phyloP scores from a whole-genome alignment of 495 filamentous ascomycete genomes.

The Annulohypoxylon moriforme region DNA sequence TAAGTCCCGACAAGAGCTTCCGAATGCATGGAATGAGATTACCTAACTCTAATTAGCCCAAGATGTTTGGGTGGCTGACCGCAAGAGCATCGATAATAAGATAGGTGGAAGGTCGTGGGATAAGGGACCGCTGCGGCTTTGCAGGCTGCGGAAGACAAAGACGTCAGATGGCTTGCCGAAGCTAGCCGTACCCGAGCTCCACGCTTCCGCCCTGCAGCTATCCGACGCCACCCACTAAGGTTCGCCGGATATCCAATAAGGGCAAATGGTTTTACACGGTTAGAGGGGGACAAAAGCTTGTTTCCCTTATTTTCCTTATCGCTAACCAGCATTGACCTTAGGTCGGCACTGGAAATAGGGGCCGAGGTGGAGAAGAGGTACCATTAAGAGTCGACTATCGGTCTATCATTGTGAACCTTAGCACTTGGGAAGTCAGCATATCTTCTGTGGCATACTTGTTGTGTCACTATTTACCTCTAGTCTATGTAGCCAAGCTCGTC shows the following conservation, averaged over 20 bases:
- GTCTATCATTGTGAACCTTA: slow-evolving; percentile 12
- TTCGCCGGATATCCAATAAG: slow-evolving; percentile 26
- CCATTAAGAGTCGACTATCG: neutral
- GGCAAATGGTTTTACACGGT: slow-evolving; percentile 29
- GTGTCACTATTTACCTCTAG: slow-evolving; percentile 2
- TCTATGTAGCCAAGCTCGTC: slow-evolving; percentile 5
- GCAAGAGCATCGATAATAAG: neutral
- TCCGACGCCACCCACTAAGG: slow-evolving; percentile 28
- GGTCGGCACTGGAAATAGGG: slow-evolving; percentile 35
- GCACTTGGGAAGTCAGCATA: neutral
- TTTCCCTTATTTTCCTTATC: slow-evolving; percentile 10
- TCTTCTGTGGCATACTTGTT: neutral
- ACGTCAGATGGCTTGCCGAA: slow-evolving; percentile 43
- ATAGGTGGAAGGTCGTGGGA: slow-evolving; percentile 8
- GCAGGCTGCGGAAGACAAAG: slow-evolving; percentile 27
- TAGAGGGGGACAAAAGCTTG: slow-evolving; percentile 28
- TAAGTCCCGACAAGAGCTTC: neutral
- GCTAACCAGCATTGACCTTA: slow-evolving; percentile 4
- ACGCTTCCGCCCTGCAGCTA: slow-evolving; percentile 15
- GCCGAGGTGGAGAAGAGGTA: slow-evolving; percentile 30
- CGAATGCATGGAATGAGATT: too few relatives aligned
- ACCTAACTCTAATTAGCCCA: too few relatives aligned
- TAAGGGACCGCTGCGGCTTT: too few relatives aligned
- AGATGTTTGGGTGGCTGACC: neutral
- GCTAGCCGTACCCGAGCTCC: slow-evolving; percentile 32